Percentiles rank a stretch among this genome's conserved stretches.
Conservation (phyloP, 805 yeast species). For the Allodekkera sacchari region DNA sequence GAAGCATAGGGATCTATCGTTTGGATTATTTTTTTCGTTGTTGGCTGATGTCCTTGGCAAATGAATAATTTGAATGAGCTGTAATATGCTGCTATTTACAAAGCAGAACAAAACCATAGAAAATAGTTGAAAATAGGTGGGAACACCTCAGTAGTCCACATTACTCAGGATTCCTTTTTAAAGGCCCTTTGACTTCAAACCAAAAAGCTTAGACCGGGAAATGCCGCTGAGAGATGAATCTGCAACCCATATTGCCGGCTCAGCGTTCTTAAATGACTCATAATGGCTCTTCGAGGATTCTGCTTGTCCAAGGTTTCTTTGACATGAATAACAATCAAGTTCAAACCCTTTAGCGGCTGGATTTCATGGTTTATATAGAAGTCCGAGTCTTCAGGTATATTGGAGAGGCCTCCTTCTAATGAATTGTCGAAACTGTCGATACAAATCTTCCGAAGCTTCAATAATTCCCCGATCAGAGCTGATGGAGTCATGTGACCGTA, state of each 20-base stretch:
- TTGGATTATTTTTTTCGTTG: too few species aligned
- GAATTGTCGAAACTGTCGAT: slow-evolving; percentile 6
- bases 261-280: slow-evolving; percentile 38
- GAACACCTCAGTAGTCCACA: too few species aligned
- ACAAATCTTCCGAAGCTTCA: slow-evolving; percentile 18
- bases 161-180: too few species aligned
- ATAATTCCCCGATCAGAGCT: slow-evolving; percentile 51
- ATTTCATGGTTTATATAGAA: slow-evolving; percentile 9
- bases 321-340: slow-evolving; percentile 45
- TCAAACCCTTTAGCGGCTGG: slow-evolving; percentile 34
- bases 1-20: too few species aligned
- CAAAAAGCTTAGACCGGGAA: slow-evolving; percentile 36
- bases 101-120: too few species aligned
- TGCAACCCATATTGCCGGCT: slow-evolving; percentile 31
- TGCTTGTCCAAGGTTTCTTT: slow-evolving; percentile 31
- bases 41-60: too few species aligned
- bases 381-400: slow-evolving; percentile 1
- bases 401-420: neutral
- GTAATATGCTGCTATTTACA: too few species aligned
- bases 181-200: neutral
- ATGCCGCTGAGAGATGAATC: slow-evolving; percentile 40
- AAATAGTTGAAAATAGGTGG: too few species aligned
- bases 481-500: slow-evolving; percentile 80
- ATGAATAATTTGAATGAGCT: too few species aligned
- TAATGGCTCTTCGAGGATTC: slow-evolving; percentile 54